A percentile compares a stretch with the other conserved stretches of the same genome.
These are phyloP conservation scores for Pichia pseudocactophila DNA, from an alignment of 805 yeast genomes.

Conservation along the genomic window DNA sequence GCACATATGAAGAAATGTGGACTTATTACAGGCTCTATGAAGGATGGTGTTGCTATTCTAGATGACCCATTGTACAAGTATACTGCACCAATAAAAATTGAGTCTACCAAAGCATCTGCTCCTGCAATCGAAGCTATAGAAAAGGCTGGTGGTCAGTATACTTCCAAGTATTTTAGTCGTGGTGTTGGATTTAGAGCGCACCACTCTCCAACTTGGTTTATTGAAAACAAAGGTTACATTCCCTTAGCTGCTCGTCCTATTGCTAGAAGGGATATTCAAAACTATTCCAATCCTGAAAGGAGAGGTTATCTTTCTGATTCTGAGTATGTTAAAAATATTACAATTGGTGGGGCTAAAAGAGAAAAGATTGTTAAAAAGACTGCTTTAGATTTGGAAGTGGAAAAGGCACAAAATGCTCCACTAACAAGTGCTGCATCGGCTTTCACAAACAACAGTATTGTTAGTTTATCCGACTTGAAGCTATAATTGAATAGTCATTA, in stretches of 20 bases:
- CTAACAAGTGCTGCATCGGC: constrained; percentile 2
- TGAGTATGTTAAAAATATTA: constrained; percentile 29
- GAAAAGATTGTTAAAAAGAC: constrained; percentile 14
- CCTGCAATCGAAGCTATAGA: constrained; percentile 71
- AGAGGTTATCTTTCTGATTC: constrained; percentile 59
- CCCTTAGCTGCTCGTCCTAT: constrained; percentile 86
- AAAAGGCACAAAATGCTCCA: constrained; percentile 7
- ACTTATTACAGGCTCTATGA: constrained; percentile 57
- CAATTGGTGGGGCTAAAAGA: constrained; percentile 15
- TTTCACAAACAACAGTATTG: constrained; percentile 18
- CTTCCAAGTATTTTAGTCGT: constrained; percentile 60
- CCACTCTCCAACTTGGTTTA: constrained; percentile 61
- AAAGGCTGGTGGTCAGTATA: constrained; percentile 60
- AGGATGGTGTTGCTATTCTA: constrained; percentile 75
- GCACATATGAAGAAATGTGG: constrained; percentile 69
- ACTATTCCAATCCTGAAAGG: constrained; percentile 59
- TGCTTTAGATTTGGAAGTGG: constrained; percentile 18
- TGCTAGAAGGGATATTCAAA: constrained; percentile 68
- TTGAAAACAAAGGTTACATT: constrained; percentile 62
- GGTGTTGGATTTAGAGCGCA: constrained; percentile 64
- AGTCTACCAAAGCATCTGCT: constrained; percentile 72
- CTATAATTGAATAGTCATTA: constrained; percentile 9
- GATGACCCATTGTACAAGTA: constrained; percentile 50
- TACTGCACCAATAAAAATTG: constrained; percentile 60
- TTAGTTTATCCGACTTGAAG: constrained; percentile 21